Percentiles rank a stretch among this genome's conserved stretches.
Conservation (phyloP, 306 rosid species). For the Prinsepia uniflora region DNA sequence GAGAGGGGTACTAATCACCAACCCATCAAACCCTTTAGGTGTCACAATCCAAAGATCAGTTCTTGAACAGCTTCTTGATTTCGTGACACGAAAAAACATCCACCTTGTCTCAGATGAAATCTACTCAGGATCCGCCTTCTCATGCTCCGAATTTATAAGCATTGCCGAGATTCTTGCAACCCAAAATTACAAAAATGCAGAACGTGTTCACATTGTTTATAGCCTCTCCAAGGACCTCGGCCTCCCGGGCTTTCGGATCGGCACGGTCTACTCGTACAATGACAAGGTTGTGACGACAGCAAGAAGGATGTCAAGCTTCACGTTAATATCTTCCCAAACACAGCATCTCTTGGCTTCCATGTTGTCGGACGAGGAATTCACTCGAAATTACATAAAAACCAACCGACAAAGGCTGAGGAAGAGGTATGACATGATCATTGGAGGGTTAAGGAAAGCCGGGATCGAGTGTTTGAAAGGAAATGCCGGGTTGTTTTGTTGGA, state of each 20-base stretch:
- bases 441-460: constrained; percentile 57
- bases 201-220: constrained; percentile 86
- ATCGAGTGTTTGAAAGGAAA: constrained; percentile 84
- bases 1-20: constrained; percentile 70
- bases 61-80: constrained; percentile 58
- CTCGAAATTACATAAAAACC: constrained; percentile 49
- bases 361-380: constrained; percentile 60
- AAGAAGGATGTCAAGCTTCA: constrained; percentile 86
- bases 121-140: constrained; percentile 85
- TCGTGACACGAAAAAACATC: constrained; percentile 65
- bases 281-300: constrained; percentile 82
- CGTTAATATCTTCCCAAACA: constrained; percentile 82
- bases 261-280: constrained; percentile 82
- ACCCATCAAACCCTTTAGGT: constrained; percentile 90
- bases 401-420: constrained; percentile 67
- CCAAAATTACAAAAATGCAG: constrained; percentile 36
- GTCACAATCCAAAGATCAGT: constrained; percentile 55
- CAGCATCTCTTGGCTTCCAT: constrained; percentile 68
- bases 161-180: constrained; percentile 60
- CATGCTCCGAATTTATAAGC: constrained; percentile 59
- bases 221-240: constrained; percentile 96
- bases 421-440: constrained; percentile 64
- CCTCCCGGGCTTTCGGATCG: constrained; percentile 81
- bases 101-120: constrained; percentile 91
- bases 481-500: constrained; percentile 94